phyloP scores from a whole-genome alignment of 2,329 filamentous ascomycete species.

The Pseudogymnoascus sp. region DNA sequence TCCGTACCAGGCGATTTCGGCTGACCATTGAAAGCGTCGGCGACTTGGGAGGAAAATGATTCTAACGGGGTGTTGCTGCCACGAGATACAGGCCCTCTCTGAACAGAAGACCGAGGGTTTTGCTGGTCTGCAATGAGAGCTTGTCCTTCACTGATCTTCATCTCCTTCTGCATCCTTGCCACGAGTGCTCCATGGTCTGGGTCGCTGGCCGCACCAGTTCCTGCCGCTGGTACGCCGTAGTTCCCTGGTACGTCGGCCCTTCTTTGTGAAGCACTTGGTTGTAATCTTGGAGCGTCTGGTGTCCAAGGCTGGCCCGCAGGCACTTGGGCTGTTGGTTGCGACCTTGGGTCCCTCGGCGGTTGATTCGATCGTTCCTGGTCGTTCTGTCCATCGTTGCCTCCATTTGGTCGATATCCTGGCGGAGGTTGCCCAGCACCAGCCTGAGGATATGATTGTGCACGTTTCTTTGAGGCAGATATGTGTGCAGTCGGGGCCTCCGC shows the following conservation, averaged over 20 bases:
- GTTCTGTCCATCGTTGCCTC: neutral
- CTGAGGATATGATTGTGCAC: conserved; percentile 23
- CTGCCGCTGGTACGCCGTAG: neutral
- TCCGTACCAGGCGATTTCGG: neutral
- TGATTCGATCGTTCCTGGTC: neutral
- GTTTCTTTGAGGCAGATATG: conserved; percentile 54
- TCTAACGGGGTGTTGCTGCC: neutral
- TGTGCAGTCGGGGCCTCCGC: conserved; percentile 64
- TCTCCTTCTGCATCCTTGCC: conserved; percentile 14
- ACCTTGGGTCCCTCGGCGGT: neutral
- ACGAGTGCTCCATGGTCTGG: conserved; percentile 13
- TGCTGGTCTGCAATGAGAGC: conserved; percentile 25
- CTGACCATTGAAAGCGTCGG: neutral
- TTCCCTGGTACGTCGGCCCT: neutral
- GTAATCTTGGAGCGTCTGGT: neutral
- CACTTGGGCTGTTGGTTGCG: neutral
- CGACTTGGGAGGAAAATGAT: neutral
- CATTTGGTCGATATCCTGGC: neutral
- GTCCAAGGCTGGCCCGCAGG: neutral
- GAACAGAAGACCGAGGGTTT: neutral
- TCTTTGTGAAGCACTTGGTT: neutral
- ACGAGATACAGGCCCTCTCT: conserved; percentile 22
- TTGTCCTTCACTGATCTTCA: conserved; percentile 29
- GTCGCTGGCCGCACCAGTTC: conserved; percentile 12
- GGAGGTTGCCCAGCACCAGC: neutral